Evolutionary conservation across 2,329 filamentous ascomycete species (phyloP), one percentile per base, ranked within the genome.

Genomic region (Emergomyces pasteurianus): DNA sequence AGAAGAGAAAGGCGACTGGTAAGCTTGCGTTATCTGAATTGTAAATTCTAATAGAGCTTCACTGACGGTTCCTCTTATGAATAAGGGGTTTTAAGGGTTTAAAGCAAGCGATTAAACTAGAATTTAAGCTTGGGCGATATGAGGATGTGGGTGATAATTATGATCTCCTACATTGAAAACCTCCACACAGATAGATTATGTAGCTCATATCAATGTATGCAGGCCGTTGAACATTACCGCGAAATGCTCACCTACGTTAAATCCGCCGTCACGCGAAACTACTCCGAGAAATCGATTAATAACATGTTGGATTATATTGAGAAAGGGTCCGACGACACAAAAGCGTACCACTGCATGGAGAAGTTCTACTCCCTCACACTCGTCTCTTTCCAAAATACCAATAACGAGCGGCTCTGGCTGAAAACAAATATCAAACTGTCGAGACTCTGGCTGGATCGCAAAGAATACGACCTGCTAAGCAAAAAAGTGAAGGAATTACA

Each of bases 231-330:
- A 71, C 92, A 99, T 75, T 99, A 95, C 76, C 86, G 85, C 65
- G 91, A 97, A 77, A 89, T 99, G 36, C 85, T 99, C 65, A 97
- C 92, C 54, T 99, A 97, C 70, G 92, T 97, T 77, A 96, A 94
- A 75, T 95, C 90, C 2, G 92, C 92, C 8, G 92, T 99, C 54
- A 97, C 94, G 47, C 86, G 94, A 64, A 99, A 97, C 76, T 97
- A 97, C 76, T 96, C 94, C 1, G 94, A 99, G 75, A 97, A 97
- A 74, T 97, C 92, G 14, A 96, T 99, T 78, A 97, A 97, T 78
- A 97, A 96, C 74, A 96, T 99, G 87, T 85, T 99, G 54, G 94
- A 97, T 77, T 95, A 88, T 73, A 94, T 99, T 66, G 92, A 97
- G 75, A 97, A 96, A 77, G 89, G 85, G n/a, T 86, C 87, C 61